These are phyloP conservation scores for Rhizodiscina lignyota DNA, from an alignment of 495 filamentous ascomycete genomes.

Conservation along the genomic window DNA sequence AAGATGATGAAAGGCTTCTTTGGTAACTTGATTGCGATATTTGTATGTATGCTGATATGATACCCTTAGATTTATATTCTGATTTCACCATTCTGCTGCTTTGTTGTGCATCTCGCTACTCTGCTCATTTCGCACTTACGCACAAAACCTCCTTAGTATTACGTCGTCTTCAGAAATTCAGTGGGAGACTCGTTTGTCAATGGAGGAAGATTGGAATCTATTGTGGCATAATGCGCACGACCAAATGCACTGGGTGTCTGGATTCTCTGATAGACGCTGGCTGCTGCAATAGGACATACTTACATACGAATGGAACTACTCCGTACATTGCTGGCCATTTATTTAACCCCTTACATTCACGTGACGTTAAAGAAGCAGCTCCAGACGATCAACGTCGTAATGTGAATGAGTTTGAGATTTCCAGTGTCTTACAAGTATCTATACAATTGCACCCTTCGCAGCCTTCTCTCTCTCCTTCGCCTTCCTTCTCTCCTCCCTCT, in stretches of 20 bases:
- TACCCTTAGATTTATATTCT: background rate
- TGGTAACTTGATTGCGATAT: background rate
- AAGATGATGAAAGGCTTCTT: background rate
- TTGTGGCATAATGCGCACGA: background rate
- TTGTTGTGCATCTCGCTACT: background rate
- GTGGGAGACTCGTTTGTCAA: conserved; percentile 10
- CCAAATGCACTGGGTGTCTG: conserved; percentile 5
- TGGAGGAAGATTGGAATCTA: conserved; percentile 7
- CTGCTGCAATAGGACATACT: background rate
- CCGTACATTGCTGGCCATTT: no score
- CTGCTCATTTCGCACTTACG: background rate
- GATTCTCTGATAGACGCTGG: background rate
- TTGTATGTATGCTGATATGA: background rate
- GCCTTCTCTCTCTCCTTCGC: conserved; percentile 14
- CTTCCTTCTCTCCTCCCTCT: conserved; percentile 48
- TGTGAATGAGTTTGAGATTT: no score
- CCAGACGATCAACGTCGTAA: no score
- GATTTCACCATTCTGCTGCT: background rate
- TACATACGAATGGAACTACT: no score
- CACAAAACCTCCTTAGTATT: conserved; percentile 6
- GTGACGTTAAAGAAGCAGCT: no score
- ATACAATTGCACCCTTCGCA: no score
- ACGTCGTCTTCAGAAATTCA: conserved; percentile 10
- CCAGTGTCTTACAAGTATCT: no score
- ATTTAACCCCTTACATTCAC: no score